These are phyloP conservation scores for Juncus effusus DNA, from an alignment of 176 grass and related monocot species.

Conservation along the genomic window DNA sequence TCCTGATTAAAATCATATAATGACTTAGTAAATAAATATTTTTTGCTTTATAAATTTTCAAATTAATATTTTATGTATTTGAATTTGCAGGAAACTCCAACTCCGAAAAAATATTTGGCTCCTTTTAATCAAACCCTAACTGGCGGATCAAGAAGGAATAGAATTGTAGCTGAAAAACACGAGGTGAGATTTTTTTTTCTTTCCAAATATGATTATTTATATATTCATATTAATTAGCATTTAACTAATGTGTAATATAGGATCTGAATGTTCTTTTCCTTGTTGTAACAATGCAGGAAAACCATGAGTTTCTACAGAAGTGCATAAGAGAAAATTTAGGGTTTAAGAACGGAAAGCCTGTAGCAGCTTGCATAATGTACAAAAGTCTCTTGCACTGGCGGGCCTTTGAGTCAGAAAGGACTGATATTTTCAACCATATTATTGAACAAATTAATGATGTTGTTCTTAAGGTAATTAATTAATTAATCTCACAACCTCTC, in stretches of 20 bases:
- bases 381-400: slow-evolving; percentile 81
- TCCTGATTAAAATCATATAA: slow-evolving; percentile 22
- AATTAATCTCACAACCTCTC: no score
- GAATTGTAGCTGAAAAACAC: slow-evolving; percentile 58
- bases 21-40: slow-evolving; percentile 6
- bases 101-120: slow-evolving; percentile 58
- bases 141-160: slow-evolving; percentile 47
- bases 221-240: not conserved
- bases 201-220: slow-evolving; percentile 3
- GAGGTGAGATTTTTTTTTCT: slow-evolving; percentile 51
- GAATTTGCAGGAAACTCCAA: slow-evolving; percentile 60
- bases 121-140: slow-evolving; percentile 44
- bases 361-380: slow-evolving; percentile 86
- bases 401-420: slow-evolving; percentile 85
- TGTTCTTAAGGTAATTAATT: slow-evolving; percentile 63
- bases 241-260: not conserved
- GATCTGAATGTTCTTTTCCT: slow-evolving; percentile 25
- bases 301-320: slow-evolving; percentile 75
- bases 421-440: slow-evolving; percentile 91
- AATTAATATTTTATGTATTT: slow-evolving; percentile 18
- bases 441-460: slow-evolving; percentile 86
- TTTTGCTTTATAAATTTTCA: slow-evolving; percentile 16
- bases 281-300: slow-evolving; percentile 54
- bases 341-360: slow-evolving; percentile 81
- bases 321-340: slow-evolving; percentile 92